Evolutionary conservation across 148 eudicot species (phyloP), one percentile per base, ranked within the genome.

Genomic region (Bassia scoparia): DNA sequence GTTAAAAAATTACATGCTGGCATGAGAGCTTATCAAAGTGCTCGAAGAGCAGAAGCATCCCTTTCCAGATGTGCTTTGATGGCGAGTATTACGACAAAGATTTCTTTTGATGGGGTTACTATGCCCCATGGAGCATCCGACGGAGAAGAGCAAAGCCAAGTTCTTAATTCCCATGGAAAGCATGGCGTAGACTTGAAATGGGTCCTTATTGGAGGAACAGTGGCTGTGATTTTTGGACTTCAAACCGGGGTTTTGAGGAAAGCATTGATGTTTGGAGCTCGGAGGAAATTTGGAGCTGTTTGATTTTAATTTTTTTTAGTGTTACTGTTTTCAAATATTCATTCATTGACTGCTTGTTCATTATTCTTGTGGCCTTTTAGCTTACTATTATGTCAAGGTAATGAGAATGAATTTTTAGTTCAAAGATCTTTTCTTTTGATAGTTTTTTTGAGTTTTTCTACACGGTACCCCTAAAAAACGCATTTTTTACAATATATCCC

Each of bases 1-100:
- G 98, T 95, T 30, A 95, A 91, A 84, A 95, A 95, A 75, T 56
- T 95, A 44, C 93, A 95, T 64, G 71, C 90, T 7, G 98, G 98
- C 77, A 88, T 95, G 70, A 85, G 97, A 74, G 91, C 92, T 7
- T 95, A 91, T 69, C 97, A 95, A 80, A 86, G 77, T 64, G 81
- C 77, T 61, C 75, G 87, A 61, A 89, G 81, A 74, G 61, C 83
- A 5, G 96, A 85, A n/a, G 67, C 73, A 27, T 70, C 89, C 23
- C 86, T 85, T 33, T 86, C 94, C 21, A 81, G 91, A 77, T 79
- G 90, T 68, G 92, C 90, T 24, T 50, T 68, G n/a, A 84, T 88
- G 87, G 98, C 98, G 52, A 80, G 83, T 56, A 85, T 87, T 44
- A 84, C 97, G 38, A 87, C 96, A 0, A 87, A 81, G 62, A 82